These are phyloP conservation scores for Fonsecaea pugnacius DNA, from an alignment of 2,329 filamentous ascomycete species.

Conservation along the genomic window DNA sequence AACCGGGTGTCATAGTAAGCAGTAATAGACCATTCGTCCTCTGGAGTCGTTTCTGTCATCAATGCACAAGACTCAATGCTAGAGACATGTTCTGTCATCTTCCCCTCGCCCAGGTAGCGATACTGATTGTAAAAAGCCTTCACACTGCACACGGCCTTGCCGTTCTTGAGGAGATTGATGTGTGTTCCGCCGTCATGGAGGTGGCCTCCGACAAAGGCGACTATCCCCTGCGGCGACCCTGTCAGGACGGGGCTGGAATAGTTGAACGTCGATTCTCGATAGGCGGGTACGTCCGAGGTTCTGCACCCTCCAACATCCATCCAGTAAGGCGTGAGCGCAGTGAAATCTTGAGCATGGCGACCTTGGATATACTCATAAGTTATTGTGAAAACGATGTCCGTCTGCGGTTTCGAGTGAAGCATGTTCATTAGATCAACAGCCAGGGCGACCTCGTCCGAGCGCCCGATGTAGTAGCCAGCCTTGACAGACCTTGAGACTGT, in stretches of 20 bases:
- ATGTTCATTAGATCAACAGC: constrained; percentile 27
- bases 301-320: constrained; percentile 23
- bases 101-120: neutral
- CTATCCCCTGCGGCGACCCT: neutral
- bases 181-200: constrained; percentile 29
- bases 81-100: constrained; percentile 21
- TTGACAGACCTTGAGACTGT: constrained; percentile 11
- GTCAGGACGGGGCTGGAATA: constrained; percentile 16
- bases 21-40: constrained; percentile 19
- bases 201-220: constrained; percentile 23
- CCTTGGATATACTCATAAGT: constrained; percentile 23
- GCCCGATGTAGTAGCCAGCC: constrained; percentile 23
- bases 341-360: constrained; percentile 4
- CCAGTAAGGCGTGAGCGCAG: constrained; percentile 16
- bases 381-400: constrained; percentile 23
- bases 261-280: constrained; percentile 15
- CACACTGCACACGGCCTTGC: constrained; percentile 11
- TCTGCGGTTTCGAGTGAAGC: constrained; percentile 5
- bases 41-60: neutral
- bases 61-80: constrained; percentile 15
- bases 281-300: constrained; percentile 16
- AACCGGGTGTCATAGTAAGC: constrained; percentile 24
- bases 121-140: constrained; percentile 13
- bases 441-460: constrained; percentile 18
- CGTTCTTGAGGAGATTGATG: constrained; percentile 23